Conservation (phyloP, 192 early-diverging fungal genomes). For the Coemansia sp. region DNA sequence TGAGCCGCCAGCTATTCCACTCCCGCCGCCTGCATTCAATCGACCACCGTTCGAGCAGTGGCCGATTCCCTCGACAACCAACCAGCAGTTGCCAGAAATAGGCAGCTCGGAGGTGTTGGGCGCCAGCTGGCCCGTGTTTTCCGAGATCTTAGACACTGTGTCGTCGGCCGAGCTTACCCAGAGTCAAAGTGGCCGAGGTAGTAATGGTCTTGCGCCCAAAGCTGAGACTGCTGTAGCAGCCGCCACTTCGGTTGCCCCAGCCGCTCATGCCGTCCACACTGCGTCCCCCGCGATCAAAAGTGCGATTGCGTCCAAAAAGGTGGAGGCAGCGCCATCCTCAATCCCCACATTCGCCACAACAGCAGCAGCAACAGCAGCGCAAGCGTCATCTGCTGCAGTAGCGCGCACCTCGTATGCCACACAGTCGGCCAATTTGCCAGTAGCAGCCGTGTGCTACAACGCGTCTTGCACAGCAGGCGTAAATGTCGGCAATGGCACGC, state of each 20-base stretch:
- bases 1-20: not conserved
- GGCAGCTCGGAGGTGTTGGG: not conserved
- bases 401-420: not conserved
- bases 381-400: not conserved
- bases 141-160: not conserved
- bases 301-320: too few relatives aligned
- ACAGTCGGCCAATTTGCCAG: not conserved
- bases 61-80: not conserved
- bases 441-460: not conserved
- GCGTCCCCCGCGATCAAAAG: not conserved
- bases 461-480: not conserved
- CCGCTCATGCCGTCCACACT: too few relatives aligned
- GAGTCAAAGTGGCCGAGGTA: not conserved
- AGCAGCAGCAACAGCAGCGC: not conserved
- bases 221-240: conserved; percentile 3
- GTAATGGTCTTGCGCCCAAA: conserved; percentile 2
- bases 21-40: not conserved
- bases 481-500: not conserved
- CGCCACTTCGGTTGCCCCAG: not conserved
- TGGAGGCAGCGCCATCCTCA: not conserved
- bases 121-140: not conserved
- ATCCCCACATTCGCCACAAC: not conserved
- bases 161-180: not conserved
- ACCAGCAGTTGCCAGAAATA: not conserved
- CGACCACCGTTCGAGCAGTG: not conserved